Conservation (phyloP, 768 basidiomycete species). For the Neoboletus brunneissimus region DNA sequence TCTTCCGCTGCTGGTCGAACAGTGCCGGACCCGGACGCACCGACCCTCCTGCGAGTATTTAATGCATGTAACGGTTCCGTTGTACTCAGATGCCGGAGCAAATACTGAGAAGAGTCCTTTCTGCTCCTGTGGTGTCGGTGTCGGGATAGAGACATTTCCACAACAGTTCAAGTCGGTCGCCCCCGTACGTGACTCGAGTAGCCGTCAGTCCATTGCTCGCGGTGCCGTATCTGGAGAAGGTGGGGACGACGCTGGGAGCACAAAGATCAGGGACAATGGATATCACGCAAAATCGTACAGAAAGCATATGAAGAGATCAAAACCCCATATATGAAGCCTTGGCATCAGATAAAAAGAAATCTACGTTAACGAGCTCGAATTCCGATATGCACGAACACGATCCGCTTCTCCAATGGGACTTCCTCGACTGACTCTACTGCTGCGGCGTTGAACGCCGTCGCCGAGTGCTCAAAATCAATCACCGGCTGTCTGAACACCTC, state of each 20-base stretch:
- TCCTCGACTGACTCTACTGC: too few species aligned
- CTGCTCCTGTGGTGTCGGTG: slow-evolving; percentile 53
- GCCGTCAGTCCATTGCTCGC: slow-evolving; percentile 56
- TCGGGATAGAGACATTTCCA: slow-evolving; percentile 41
- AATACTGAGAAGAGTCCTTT: slow-evolving; percentile 41
- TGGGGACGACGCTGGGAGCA: slow-evolving; percentile 16
- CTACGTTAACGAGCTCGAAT: too few species aligned
- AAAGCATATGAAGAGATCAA: too few species aligned
- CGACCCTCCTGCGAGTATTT: slow-evolving; percentile 47
- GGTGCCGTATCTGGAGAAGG: slow-evolving; percentile 45
- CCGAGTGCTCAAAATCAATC: too few species aligned
- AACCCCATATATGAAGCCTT: too few species aligned
- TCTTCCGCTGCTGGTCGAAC: slow-evolving; percentile 49
- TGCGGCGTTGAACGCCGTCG: too few species aligned
- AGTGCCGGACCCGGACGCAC: slow-evolving; percentile 55
- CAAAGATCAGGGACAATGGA: slow-evolving; percentile 9
- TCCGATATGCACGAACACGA: too few species aligned
- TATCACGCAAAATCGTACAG: too few species aligned
- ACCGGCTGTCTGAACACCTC: too few species aligned
- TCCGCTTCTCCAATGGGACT: too few species aligned
- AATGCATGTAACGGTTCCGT: slow-evolving; percentile 34
- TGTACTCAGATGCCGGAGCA: slow-evolving; percentile 29
- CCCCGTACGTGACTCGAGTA: slow-evolving; percentile 44
- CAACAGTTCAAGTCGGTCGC: slow-evolving; percentile 40
- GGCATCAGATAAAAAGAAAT: too few species aligned